Evolutionary conservation across 1,284 basidiomycete genomes (phyloP).

Genomic region (Apiotrichum sp.): DNA sequence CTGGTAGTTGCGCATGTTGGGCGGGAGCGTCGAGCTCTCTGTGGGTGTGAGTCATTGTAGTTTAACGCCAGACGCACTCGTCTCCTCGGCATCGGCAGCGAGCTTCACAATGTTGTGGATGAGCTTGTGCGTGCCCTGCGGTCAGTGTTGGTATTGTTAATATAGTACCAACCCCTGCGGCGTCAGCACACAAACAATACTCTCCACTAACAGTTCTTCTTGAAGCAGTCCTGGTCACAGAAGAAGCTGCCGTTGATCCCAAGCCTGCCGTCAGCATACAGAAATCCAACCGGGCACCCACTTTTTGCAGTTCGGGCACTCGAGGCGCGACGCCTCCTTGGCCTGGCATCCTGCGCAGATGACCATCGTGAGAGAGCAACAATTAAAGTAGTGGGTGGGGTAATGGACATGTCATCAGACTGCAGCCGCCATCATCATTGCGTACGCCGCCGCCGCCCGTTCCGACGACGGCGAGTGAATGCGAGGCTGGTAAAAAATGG

Average conservation of each 20-base stretch:
- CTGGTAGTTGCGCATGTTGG: slow-evolving; percentile 39
- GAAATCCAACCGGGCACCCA: slow-evolving; percentile 14
- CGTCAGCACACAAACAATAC: slow-evolving; percentile 1
- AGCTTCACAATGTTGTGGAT: slow-evolving; percentile 45
- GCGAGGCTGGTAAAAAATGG: no score
- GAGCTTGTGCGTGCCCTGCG: slow-evolving; percentile 39
- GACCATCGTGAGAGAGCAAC: slow-evolving; percentile 2
- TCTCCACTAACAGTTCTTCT: slow-evolving; percentile 43
- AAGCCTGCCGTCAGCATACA: slow-evolving; percentile 27
- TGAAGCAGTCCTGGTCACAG: slow-evolving; percentile 49
- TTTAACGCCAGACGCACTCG: slow-evolving; percentile 21
- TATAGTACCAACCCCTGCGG: not conserved
- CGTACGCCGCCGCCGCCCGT: no score
- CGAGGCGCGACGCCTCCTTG: slow-evolving; percentile 44
- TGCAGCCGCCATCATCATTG: no score
- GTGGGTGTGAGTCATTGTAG: slow-evolving; percentile 4
- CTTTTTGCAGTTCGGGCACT: slow-evolving; percentile 48
- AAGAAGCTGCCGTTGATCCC: slow-evolving; percentile 48
- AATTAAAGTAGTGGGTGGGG: no score
- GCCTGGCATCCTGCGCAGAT: slow-evolving; percentile 41
- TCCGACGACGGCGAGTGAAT: no score
- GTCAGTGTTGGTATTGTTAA: not conserved
- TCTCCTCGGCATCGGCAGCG: slow-evolving; percentile 33
- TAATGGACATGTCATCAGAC: no score
- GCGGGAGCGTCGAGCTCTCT: slow-evolving; percentile 39